Evolutionary conservation across 345 rosid species (phyloP), one percentile per base, ranked within the genome.

Genomic region (Populus pruinosa): DNA sequence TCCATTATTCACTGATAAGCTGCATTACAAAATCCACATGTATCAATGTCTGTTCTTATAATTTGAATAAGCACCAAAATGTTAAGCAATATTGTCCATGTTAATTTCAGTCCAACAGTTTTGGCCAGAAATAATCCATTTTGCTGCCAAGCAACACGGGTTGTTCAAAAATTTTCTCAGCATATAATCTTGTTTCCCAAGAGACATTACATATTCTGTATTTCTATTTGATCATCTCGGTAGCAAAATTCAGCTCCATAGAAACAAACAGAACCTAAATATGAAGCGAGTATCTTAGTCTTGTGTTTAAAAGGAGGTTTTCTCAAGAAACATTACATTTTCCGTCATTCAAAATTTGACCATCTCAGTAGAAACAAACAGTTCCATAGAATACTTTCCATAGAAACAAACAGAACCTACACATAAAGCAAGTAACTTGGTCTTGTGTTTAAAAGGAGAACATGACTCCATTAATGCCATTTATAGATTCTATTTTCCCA

Each of bases 1-100:
- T 6, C 88, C 91, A 77, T 85, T 88, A 35, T 76, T 88, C 66
- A 76, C 91, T 2, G 84, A 55, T 64, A 79, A 83, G 85, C 97
- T 91, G 90, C 85, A 87, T 27, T 72, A 23, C 71, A 73, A 17
- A 72, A 50, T n/a, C 68, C 66, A 66, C 10, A 69, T 69, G 17
- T 16, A 21, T 41, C 11, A 67, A 67, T 67, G 27, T 33, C n/a
- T 18, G 44, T 21, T 67, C 23, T 20, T 36, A 10, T 6, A 36
- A 55, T 55, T 21, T 9, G 29, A 8, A 10, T 4, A 59, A 0
- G 64, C 10, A n/a, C 14, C 64, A 10, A 59, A 23, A 23, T 59
- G 64, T n/a, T 23, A 23, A 59, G 2, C 61, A 20, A 55, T 55
- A 16, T 16, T 13, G 53, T 49, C 20, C 53, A 16, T 1, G 53